phyloP scores from a whole-genome alignment of 345 rosid genomes.

The Gossypium ekmanianum region DNA sequence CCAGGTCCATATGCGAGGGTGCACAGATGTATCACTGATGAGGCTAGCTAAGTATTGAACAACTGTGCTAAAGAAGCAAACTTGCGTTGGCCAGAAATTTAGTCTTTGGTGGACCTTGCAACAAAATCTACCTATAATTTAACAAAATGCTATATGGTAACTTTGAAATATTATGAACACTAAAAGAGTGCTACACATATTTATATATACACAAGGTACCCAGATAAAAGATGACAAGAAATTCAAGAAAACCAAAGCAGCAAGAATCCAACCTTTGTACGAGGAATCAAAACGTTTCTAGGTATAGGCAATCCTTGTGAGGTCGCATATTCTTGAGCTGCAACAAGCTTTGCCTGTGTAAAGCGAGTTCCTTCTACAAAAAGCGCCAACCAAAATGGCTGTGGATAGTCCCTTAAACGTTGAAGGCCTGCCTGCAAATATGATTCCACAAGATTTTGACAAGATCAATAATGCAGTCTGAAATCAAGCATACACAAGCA shows the following conservation, averaged over 20 bases:
- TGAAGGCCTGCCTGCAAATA: slow-evolving; percentile 80
- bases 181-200: background rate
- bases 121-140: background rate
- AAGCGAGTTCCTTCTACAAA: slow-evolving; percentile 99
- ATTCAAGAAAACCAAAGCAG: background rate
- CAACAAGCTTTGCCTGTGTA: slow-evolving; percentile 87
- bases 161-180: background rate
- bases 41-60: slow-evolving; percentile 4
- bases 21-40: background rate
- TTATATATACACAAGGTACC: background rate
- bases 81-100: background rate
- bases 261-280: slow-evolving; percentile 65
- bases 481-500: background rate
- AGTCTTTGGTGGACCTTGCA: background rate
- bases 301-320: slow-evolving; percentile 82
- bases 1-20: background rate
- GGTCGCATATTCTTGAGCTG: slow-evolving; percentile 86
- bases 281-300: slow-evolving; percentile 91
- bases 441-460: slow-evolving; percentile 25
- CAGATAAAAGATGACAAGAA: background rate
- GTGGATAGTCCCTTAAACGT: slow-evolving; percentile 72
- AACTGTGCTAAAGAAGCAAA: slow-evolving; percentile 5
- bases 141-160: background rate
- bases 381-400: slow-evolving; percentile 95
- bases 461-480: background rate